These are phyloP conservation scores for Stereocaulon alpinum DNA, from an alignment of 495 filamentous ascomycete genomes.

Conservation along the genomic window DNA sequence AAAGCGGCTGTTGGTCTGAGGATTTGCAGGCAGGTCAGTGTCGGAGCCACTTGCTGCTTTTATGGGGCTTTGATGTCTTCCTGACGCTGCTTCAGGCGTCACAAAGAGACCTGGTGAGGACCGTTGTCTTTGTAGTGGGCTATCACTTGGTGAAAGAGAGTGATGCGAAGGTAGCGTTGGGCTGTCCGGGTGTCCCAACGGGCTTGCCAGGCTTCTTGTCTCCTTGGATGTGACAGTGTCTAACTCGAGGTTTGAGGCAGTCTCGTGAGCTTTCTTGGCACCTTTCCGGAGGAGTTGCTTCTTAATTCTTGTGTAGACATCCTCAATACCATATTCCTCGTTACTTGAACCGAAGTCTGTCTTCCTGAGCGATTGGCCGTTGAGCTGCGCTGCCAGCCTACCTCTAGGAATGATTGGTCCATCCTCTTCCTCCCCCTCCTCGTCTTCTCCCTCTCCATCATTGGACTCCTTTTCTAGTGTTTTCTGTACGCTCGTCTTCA, in stretches of 20 bases:
- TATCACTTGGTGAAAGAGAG: neutral
- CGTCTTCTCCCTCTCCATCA: slow-evolving; percentile 26
- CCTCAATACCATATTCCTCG: slow-evolving; percentile 14
- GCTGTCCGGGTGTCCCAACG: neutral
- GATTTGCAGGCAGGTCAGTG: slow-evolving; percentile 36
- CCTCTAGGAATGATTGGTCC: slow-evolving; percentile 54
- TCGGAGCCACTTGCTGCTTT: slow-evolving; percentile 28
- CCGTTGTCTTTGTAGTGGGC: neutral
- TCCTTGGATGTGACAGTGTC: slow-evolving; percentile 17
- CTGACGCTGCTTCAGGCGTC: slow-evolving; percentile 21
- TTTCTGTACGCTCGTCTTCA: neutral
- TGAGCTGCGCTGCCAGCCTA: slow-evolving; percentile 61
- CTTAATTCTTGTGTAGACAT: slow-evolving; percentile 22
- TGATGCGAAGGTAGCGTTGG: neutral
- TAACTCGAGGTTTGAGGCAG: neutral
- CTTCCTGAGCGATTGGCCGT: slow-evolving; percentile 24
- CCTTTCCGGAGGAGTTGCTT: slow-evolving; percentile 13
- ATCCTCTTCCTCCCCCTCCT: slow-evolving; percentile 33
- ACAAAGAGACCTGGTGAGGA: slow-evolving; percentile 34
- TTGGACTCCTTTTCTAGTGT: slow-evolving; percentile 18
- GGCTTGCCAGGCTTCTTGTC: slow-evolving; percentile 5
- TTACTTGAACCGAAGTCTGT: slow-evolving; percentile 16
- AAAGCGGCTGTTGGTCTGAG: slow-evolving; percentile 47
- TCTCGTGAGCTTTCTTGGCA: neutral
- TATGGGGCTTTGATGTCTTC: slow-evolving; percentile 7